A percentile compares a stretch with the other conserved stretches of the same genome.
phyloP scores from a whole-genome alignment of 805 yeast species.

The Barnettozyma pratensis region DNA sequence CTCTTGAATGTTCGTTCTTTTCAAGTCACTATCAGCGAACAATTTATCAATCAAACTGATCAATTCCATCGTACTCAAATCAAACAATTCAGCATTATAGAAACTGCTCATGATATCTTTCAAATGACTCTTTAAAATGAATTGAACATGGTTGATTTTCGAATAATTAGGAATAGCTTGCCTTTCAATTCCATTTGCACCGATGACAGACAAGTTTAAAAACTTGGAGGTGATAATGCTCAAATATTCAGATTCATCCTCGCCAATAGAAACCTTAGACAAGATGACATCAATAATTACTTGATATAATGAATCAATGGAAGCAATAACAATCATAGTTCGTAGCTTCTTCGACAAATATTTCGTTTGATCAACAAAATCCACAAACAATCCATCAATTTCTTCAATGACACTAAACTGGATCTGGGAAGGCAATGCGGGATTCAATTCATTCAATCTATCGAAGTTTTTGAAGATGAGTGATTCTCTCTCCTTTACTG shows the following conservation, averaged over 20 bases:
- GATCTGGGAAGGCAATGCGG: conserved; percentile 10
- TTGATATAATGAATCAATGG: conserved; percentile 18
- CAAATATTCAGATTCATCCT: conserved; percentile 21
- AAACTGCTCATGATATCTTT: conserved; percentile 36
- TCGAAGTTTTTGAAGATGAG: conserved; percentile 4
- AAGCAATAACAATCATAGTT: conserved; percentile 7
- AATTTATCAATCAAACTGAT: conserved; percentile 31
- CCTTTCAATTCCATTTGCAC: conserved; percentile 2
- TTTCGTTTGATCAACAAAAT: conserved; percentile 4
- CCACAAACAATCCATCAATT: conserved; percentile 10
- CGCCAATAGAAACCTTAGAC: conserved; percentile 18
- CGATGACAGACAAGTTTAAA: conserved; percentile 11
- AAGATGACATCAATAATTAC: conserved; percentile 14
- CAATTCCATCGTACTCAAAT: conserved; percentile 32
- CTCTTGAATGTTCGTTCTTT: conserved; percentile 31
- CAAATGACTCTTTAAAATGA: conserved; percentile 30
- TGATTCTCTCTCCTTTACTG: conserved; percentile 10
- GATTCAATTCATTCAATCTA: conserved; percentile 17
- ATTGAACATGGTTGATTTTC: conserved; percentile 19
- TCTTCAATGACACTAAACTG: conserved; percentile 12
- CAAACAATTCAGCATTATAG: conserved; percentile 35
- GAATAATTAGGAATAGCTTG: conserved; percentile 15
- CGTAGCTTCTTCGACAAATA: conserved; percentile 3
- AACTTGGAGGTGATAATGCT: conserved; percentile 15
- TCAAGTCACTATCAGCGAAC: conserved; percentile 36